Percentiles rank a stretch among this genome's conserved stretches.
phyloP scores from a whole-genome alignment of 192 early-diverging fungal genomes.

The Gaertneriomyces sp. region DNA sequence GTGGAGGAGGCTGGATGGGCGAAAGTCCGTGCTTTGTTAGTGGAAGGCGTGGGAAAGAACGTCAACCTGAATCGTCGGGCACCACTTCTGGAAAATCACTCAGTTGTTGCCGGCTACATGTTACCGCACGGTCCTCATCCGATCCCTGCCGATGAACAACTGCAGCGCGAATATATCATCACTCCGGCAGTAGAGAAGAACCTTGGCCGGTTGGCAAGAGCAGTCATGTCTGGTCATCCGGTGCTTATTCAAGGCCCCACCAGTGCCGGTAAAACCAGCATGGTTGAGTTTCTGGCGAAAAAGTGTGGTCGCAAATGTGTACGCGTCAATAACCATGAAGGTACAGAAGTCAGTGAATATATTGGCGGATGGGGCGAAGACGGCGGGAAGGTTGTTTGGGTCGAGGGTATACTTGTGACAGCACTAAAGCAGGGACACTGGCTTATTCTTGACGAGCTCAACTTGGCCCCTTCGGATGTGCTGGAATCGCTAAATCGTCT shows the following conservation, averaged over 20 bases:
- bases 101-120: constrained; percentile 86
- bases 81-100: constrained; percentile 33
- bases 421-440: constrained; percentile 92
- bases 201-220: constrained; percentile 82
- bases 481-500: constrained; percentile 96
- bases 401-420: constrained; percentile 81
- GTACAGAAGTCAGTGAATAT: constrained; percentile 98
- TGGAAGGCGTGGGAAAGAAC: constrained; percentile 54
- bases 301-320: constrained; percentile 90
- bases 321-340: constrained; percentile 99
- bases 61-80: constrained; percentile 54
- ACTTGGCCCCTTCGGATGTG: constrained; percentile 97
- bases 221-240: constrained; percentile 87
- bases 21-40: constrained; percentile 52
- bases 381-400: constrained; percentile 45
- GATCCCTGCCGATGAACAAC: constrained; percentile 18
- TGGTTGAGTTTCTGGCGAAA: constrained; percentile 94
- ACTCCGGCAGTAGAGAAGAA: constrained; percentile 85
- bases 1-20: constrained; percentile 67
- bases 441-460: constrained; percentile 98
- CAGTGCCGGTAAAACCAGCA: constrained; percentile 94
- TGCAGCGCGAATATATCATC: constrained; percentile 65
- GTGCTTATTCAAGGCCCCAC: constrained; percentile 98
- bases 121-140: constrained; percentile 58
- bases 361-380: constrained; percentile 84